A percentile compares a stretch with the other conserved stretches of the same genome.
Evolutionary conservation across 495 filamentous ascomycete species (phyloP).

Genomic region (Penicillium lagena): DNA sequence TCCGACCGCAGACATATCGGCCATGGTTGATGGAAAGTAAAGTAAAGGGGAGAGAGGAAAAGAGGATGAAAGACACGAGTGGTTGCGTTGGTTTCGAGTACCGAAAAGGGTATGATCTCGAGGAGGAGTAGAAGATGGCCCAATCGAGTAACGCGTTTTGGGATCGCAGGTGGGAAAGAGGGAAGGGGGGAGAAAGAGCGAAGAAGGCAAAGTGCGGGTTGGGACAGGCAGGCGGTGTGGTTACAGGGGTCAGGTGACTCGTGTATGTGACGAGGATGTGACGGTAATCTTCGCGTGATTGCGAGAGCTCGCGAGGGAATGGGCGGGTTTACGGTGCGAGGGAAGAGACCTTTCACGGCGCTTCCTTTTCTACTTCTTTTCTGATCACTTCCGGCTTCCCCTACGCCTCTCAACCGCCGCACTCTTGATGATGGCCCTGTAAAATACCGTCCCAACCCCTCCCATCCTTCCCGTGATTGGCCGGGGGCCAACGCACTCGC

Average conservation of each 20-base stretch:
- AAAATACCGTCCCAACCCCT: too few species aligned
- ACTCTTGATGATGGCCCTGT: too few species aligned
- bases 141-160: slow-evolving; percentile 50
- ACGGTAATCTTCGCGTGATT: not conserved
- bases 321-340: too few species aligned
- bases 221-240: slow-evolving; percentile 35
- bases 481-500: not conserved
- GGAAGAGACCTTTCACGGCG: too few species aligned
- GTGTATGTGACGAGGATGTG: not conserved
- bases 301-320: too few species aligned
- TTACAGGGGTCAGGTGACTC: slow-evolving; percentile 16
- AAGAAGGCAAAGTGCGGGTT: slow-evolving; percentile 37
- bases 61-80: not conserved
- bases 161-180: slow-evolving; percentile 36
- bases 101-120: slow-evolving; percentile 27
- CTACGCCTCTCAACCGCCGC: too few species aligned
- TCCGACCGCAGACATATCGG: slow-evolving; percentile 40
- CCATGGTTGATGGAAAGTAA: slow-evolving; percentile 21
- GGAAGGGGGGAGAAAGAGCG: slow-evolving; percentile 26
- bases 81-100: slow-evolving; percentile 11
- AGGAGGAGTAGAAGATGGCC: slow-evolving; percentile 42
- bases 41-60: not conserved
- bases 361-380: too few species aligned
- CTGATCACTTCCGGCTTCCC: too few species aligned
- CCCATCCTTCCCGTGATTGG: too few species aligned